A percentile compares a stretch with the other conserved stretches of the same genome.
These are phyloP conservation scores for Prillingera fragicola DNA, from an alignment of 1,284 basidiomycete species.

Conservation along the genomic window DNA sequence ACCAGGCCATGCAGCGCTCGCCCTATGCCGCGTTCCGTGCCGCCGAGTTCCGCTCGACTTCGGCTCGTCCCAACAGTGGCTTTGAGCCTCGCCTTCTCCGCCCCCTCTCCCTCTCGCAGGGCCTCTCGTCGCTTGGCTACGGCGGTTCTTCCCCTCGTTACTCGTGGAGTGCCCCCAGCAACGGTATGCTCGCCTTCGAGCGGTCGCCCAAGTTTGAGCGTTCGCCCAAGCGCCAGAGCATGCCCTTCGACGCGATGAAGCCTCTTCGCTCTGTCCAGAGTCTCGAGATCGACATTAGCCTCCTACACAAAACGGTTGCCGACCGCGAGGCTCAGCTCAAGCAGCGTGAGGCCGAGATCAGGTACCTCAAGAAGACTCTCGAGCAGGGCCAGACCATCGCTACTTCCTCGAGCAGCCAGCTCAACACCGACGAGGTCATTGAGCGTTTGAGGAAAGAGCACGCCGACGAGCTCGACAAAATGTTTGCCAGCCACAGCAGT, in stretches of 20 bases:
- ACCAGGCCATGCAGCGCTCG: constrained; percentile 88
- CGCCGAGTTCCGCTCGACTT: constrained; percentile 19
- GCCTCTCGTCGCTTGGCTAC: constrained; percentile 81
- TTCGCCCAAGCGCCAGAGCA: constrained; percentile 30
- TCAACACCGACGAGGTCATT: constrained; percentile 16
- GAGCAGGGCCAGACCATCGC: constrained; percentile 11
- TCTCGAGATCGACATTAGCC: constrained; percentile 86
- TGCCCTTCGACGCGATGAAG: constrained; percentile 29
- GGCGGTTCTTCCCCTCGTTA: constrained; percentile 40
- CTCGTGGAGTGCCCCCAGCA: constrained; percentile 28
- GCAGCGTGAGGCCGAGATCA: constrained; percentile 80
- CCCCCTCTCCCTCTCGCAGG: constrained; percentile 82
- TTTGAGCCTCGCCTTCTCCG: constrained; percentile 19
- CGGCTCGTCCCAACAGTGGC: no score
- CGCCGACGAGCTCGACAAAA: constrained; percentile 23
- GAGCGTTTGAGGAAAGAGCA: constrained; percentile 26
- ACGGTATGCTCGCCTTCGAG: constrained; percentile 20
- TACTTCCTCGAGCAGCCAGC: constrained; percentile 4
- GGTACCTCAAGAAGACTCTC: constrained; percentile 61
- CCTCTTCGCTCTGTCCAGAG: constrained; percentile 63
- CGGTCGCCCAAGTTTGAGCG: constrained; percentile 21
- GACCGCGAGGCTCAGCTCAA: constrained; percentile 71
- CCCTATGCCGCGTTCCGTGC: constrained; percentile 55
- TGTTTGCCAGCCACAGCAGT: constrained; percentile 12
- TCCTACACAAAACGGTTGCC: constrained; percentile 74